Evolutionary conservation across 192 early-diverging fungal genomes (phyloP).

Genomic region (Coemansia erecta): DNA sequence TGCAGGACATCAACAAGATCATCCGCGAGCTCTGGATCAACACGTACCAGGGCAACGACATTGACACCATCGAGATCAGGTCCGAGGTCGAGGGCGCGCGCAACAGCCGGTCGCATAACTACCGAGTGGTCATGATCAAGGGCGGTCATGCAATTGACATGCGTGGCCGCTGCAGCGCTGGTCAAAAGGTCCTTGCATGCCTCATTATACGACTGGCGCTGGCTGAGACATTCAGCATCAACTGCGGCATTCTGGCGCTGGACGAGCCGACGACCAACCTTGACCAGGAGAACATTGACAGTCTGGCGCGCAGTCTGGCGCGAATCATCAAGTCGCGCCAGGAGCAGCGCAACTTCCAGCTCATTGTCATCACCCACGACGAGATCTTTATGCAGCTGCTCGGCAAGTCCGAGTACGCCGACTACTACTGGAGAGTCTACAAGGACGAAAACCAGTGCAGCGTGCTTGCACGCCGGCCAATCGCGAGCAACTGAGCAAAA

Average conservation of each 20-base stretch:
- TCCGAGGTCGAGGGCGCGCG: slow-evolving; percentile 75
- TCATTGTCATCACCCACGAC: slow-evolving; percentile 98
- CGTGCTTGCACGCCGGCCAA: slow-evolving; percentile 40
- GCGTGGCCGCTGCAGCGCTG: slow-evolving; percentile 93
- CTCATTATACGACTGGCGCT: slow-evolving; percentile 93
- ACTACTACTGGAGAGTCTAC: slow-evolving; percentile 84
- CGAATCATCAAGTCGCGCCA: slow-evolving; percentile 77
- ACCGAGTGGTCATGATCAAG: slow-evolving; percentile 94
- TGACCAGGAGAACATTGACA: slow-evolving; percentile 83
- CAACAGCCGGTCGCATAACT: slow-evolving; percentile 80
- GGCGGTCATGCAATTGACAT: slow-evolving; percentile 81
- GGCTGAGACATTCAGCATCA: slow-evolving; percentile 90
- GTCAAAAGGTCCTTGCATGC: slow-evolving; percentile 95
- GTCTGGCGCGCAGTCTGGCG: slow-evolving; percentile 76
- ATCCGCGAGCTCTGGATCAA: slow-evolving; percentile 96
- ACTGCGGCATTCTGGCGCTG: slow-evolving; percentile 90
- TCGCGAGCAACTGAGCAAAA: slow-evolving; percentile 26
- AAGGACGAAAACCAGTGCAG: slow-evolving; percentile 66
- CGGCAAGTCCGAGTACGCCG: slow-evolving; percentile 74
- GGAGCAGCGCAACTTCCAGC: slow-evolving; percentile 89
- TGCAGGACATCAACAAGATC: slow-evolving; percentile 96
- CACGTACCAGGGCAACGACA: slow-evolving; percentile 94
- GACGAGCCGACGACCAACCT: slow-evolving; percentile 99
- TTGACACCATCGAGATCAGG: slow-evolving; percentile 94
- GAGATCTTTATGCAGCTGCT: slow-evolving; percentile 89